These are phyloP conservation scores for Neoscytalidium dimidiatum DNA, from an alignment of 2,329 filamentous ascomycete genomes.

Conservation along the genomic window DNA sequence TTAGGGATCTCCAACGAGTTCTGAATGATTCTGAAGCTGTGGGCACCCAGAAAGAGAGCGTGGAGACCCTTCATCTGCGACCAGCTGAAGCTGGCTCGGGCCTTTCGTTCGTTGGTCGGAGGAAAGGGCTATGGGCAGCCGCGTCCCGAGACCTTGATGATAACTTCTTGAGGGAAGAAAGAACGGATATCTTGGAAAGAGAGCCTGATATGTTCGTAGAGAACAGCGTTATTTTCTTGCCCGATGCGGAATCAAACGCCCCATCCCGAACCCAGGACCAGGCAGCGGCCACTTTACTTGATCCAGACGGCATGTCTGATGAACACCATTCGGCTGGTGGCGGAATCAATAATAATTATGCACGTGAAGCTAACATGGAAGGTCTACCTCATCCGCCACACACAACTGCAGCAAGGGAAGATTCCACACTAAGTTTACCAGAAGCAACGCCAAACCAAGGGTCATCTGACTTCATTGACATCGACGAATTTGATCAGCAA, in stretches of 20 bases:
- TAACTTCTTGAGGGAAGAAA: conserved; percentile 29
- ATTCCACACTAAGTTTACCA: neutral
- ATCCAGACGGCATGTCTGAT: neutral
- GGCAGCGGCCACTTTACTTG: neutral
- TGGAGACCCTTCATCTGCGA: neutral
- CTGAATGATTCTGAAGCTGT: conserved; percentile 34
- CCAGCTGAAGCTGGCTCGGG: neutral
- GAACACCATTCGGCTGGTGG: neutral
- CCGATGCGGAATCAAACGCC: neutral
- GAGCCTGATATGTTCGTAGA: neutral
- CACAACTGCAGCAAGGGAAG: neutral
- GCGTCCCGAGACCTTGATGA: conserved; percentile 36
- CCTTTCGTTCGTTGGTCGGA: conserved; percentile 12
- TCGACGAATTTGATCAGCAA: conserved; percentile 1
- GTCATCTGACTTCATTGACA: conserved; percentile 14
- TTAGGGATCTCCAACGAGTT: conserved; percentile 38
- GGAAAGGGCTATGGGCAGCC: conserved; percentile 34
- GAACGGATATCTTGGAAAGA: no score
- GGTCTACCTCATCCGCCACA: neutral
- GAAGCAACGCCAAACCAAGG: neutral
- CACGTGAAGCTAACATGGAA: neutral
- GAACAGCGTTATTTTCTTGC: neutral
- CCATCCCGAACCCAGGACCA: neutral
- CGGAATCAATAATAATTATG: neutral
- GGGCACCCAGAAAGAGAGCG: neutral